These are phyloP conservation scores for Plasmodium gonderi DNA, from an alignment of 169 alveolate genomes.

Conservation along the genomic window DNA sequence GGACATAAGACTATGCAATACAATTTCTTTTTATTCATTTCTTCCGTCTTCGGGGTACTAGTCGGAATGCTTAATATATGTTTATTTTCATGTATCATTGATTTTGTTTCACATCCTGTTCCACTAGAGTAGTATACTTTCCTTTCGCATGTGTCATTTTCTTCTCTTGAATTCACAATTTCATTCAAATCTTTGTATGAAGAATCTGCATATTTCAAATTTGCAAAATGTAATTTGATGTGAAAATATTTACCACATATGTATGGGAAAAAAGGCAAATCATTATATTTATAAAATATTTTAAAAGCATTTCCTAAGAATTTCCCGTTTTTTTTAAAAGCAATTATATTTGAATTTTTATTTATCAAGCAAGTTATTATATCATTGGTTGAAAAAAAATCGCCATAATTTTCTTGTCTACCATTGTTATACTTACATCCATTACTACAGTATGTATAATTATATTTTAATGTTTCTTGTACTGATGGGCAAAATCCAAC, in stretches of 20 bases:
- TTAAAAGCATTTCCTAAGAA: slow-evolving; percentile 66
- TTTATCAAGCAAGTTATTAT: slow-evolving; percentile 65
- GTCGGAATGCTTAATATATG: neutral
- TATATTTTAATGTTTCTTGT: slow-evolving; percentile 50
- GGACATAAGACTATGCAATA: slow-evolving; percentile 85
- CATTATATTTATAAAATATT: slow-evolving; percentile 69
- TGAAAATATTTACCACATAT: slow-evolving; percentile 64
- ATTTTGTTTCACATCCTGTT: neutral
- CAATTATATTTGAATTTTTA: slow-evolving; percentile 36
- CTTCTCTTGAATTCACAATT: neutral
- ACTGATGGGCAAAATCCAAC: slow-evolving; percentile 70
- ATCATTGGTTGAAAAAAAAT: slow-evolving; percentile 17
- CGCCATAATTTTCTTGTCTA: slow-evolving; percentile 52
- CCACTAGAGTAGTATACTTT: slow-evolving; percentile 5
- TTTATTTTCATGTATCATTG: neutral
- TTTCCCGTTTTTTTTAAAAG: slow-evolving; percentile 71
- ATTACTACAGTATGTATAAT: slow-evolving; percentile 69
- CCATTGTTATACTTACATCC: slow-evolving; percentile 52
- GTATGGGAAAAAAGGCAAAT: slow-evolving; percentile 62
- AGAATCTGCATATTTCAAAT: slow-evolving; percentile 44
- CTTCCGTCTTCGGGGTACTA: neutral
- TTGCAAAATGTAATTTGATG: slow-evolving; percentile 39
- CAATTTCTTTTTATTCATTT: slow-evolving; percentile 72
- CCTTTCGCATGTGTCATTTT: neutral
- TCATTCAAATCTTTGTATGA: slow-evolving; percentile 14